Conservation (phyloP, 2,329 filamentous ascomycete genomes). For the Xylariaceae sp. region DNA sequence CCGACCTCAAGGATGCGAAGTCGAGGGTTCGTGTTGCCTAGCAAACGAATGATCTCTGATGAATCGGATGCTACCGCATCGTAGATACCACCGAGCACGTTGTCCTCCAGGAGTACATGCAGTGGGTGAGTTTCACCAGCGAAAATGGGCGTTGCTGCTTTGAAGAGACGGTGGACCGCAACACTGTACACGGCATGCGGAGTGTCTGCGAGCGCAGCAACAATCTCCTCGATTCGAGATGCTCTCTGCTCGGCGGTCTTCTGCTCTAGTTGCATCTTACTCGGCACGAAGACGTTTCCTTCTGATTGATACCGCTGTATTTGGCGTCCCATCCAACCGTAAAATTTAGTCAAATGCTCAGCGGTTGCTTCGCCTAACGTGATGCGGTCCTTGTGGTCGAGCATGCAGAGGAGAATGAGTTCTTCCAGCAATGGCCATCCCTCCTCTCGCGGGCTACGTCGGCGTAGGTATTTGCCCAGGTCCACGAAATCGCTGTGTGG, state of each 20-base stretch:
- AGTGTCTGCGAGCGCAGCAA: background rate
- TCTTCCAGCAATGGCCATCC: constrained; percentile 1
- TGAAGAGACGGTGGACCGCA: constrained; percentile 1
- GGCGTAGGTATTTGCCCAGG: background rate
- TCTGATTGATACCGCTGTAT: background rate
- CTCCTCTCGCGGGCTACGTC: background rate
- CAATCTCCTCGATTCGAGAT: background rate
- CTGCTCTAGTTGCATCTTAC: background rate
- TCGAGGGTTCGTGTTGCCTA: background rate
- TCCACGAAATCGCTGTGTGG: constrained; percentile 1
- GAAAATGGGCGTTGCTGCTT: background rate
- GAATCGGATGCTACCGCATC: background rate
- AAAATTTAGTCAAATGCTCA: background rate
- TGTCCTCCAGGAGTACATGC: background rate
- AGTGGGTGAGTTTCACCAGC: background rate
- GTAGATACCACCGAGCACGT: background rate
- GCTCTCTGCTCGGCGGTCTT: background rate
- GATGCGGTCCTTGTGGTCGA: background rate
- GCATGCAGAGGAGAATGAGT: background rate
- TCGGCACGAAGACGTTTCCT: background rate
- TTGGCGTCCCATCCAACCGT: background rate
- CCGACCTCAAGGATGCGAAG: background rate
- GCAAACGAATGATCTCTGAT: background rate
- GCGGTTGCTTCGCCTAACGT: background rate
- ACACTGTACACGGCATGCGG: background rate